Evolutionary conservation across 306 rosid species (phyloP).

Genomic region (Neltuma alba): DNA sequence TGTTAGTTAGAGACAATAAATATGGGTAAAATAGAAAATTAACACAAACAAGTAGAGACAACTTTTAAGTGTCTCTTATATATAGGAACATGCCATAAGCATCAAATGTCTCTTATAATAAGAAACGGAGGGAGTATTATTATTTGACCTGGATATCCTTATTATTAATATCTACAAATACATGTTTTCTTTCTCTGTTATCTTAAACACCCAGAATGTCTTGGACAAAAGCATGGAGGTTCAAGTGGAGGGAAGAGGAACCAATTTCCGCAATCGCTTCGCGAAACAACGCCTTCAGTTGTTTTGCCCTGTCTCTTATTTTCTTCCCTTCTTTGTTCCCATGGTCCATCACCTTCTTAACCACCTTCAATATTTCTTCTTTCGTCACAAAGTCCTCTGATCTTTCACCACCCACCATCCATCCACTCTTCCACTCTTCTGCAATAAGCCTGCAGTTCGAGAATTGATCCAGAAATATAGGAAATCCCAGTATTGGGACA

Average conservation of each 20-base stretch:
- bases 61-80: no score
- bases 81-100: no score
- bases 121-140: no score
- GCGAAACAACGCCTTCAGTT: conserved; percentile 33
- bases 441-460: conserved; percentile 49
- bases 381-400: neutral
- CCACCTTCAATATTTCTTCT: conserved; percentile 38
- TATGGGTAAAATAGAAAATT: no score
- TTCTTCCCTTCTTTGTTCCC: conserved; percentile 40
- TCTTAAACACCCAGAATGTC: neutral
- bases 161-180: neutral
- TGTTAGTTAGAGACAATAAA: no score
- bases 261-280: neutral
- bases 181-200: neutral
- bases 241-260: neutral
- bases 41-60: no score
- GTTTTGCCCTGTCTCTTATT: conserved; percentile 44
- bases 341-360: conserved; percentile 40
- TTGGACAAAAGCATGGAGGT: neutral
- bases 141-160: no score
- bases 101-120: no score
- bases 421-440: conserved; percentile 58
- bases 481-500: conserved; percentile 50
- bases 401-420: neutral
- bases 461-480: conserved; percentile 56